Base-by-base conservation (phyloP, 441 rosid species). In the Eugenia klotzschiana region DNA sequence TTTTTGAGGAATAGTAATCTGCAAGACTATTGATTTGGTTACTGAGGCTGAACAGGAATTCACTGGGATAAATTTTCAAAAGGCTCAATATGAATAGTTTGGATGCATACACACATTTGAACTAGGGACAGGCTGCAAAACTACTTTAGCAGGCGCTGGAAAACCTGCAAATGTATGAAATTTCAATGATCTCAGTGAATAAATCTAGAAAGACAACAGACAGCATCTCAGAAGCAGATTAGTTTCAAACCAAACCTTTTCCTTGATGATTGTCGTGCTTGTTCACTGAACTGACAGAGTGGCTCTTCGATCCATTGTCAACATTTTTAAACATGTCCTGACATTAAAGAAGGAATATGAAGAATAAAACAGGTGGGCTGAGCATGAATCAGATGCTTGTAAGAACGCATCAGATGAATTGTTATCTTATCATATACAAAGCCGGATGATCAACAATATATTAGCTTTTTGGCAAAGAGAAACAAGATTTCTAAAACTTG, bases 261-360 rank as follows among this genome's bases (percentile, higher is more conserved):
- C 79, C 86, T 26, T 37, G 87, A 81, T 79, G 89, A 56, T 82
- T 73, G 81, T 84, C 54, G 55, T 51, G 79, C 40, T 86, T 79
- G 79, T 84, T 81, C 81, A 77, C 88, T 79, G 85, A 52, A 84
- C 37, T 41, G 58, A 56, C 58, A 82, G 91, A 91, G 82, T 79
- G 84, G 82, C 92, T 92, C 87, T 86, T 87, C 84, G 88, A 89
- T 85, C 82, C 91, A 84, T 64, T 57, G 52, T 85, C 51, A 79
- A 83, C 81, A 82, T 85, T 88, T 73, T 82, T 52, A 51, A 81
- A 84, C 58, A 87, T 80, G 85, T 86, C 91, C 99, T 94, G 92
- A 82, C 81, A 87, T 79, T 82, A 54, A 51, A 82, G 40, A 83
- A 60, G 43, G 81, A 52, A 80, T 8, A 53, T 56, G 27, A 27